A percentile compares a stretch with the other conserved stretches of the same genome.
Evolutionary conservation across 2,329 filamentous ascomycete species (phyloP).

Genomic region (Apiospora hydei): DNA sequence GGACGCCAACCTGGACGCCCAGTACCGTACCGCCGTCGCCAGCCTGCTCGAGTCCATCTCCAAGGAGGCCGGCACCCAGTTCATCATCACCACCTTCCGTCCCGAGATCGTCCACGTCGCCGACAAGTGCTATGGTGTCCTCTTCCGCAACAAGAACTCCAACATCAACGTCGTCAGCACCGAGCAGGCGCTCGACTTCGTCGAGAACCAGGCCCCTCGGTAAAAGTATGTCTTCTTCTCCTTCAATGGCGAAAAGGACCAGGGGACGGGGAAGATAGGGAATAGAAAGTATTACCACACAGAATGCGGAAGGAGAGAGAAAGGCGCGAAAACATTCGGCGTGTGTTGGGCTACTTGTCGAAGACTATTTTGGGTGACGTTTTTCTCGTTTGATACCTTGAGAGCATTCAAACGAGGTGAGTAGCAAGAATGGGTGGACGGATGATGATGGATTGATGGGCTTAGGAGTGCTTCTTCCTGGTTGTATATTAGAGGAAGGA

Average conservation of each 20-base stretch:
- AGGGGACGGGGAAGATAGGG: background rate
- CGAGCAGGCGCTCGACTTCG: constrained; percentile 90
- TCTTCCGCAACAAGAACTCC: constrained; percentile 92
- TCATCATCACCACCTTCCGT: constrained; percentile 98
- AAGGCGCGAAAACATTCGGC: background rate
- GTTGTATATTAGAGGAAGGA: constrained; percentile 10
- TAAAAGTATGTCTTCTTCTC: constrained; percentile 30
- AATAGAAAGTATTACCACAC: background rate
- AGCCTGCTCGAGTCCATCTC: constrained; percentile 84
- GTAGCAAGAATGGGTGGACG: background rate
- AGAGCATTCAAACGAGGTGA: background rate
- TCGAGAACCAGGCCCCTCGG: constrained; percentile 76
- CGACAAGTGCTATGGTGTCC: constrained; percentile 97
- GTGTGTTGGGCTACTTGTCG: background rate
- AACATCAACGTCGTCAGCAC: constrained; percentile 88
- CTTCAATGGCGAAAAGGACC: background rate
- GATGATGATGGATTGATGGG: background rate
- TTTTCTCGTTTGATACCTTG: background rate
- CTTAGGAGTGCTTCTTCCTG: constrained; percentile 8
- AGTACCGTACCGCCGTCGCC: constrained; percentile 96
- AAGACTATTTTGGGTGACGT: background rate
- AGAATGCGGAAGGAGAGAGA: background rate
- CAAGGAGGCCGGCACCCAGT: constrained; percentile 72
- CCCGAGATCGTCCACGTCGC: constrained; percentile 96
- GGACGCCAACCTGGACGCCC: constrained; percentile 95